Evolutionary conservation across 2,329 filamentous ascomycete genomes (phyloP), one percentile per base, ranked within the genome.

Genomic region (Furcasterigmium sp.): DNA sequence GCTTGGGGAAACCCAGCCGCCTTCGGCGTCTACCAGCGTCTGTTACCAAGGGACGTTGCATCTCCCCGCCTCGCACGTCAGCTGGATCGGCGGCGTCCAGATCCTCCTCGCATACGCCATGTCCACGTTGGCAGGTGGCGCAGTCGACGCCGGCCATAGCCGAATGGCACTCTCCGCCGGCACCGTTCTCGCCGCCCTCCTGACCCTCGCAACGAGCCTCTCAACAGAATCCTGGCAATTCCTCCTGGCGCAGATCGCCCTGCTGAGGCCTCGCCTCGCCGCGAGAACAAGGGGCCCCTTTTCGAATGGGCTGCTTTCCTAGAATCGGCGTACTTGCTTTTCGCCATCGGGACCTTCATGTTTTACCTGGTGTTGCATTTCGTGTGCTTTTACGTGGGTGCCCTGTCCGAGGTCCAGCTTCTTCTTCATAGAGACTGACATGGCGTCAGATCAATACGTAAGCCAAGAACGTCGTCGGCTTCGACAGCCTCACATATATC

Each of bases 281-380:
- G 70, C 71, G 2, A 63, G 73, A 18, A 71, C 67, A 42, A 61
- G 62, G n/a, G 74, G 75, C 0, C 69, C 0, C 46, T 78, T 4
- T 59, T 79, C 25, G 76, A 80, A 45, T 65, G 63, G 54, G 55
- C 54, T 1, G 74, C 76, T 0, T 78, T 79, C 55, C 69, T 63
- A 37, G 73, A 78, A 45, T 47, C 60, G 7, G 57, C 69, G 0
- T 79, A 76, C n/a, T 17, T 51, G 0, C 47, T 64, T 8, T 65
- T 64, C 44, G 55, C 55, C 0, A 49, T 58, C 1, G 56, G 60
- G 20, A 60, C 61, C 54, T 67, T 65, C 44, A 61, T 65, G 29
- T 60, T 55, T 37, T 67, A 76, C 39, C 75, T 70, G 69, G 70
- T 69, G 1, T 56, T 74, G 0, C 77, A 75, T 52, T 63, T 76